phyloP scores from a whole-genome alignment of 352 stramenopile species.

The Pythium scleroteichum region DNA sequence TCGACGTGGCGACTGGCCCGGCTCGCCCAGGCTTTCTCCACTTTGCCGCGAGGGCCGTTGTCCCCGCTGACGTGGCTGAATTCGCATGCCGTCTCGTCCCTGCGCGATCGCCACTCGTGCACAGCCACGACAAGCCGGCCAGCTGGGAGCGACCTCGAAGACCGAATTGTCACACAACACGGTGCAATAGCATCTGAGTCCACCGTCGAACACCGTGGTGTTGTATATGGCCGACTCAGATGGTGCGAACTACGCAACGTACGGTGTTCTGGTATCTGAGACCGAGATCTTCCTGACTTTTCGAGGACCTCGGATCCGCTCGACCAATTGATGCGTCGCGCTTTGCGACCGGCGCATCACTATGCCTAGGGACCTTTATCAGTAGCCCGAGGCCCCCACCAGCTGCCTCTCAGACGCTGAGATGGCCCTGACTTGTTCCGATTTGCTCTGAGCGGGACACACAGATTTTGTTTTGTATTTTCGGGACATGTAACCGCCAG shows the following conservation, averaged over 20 bases:
- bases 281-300: background rate
- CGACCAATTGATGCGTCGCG: no score
- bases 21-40: background rate
- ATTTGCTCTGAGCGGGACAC: no score
- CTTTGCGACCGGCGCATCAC: no score
- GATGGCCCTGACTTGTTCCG: conserved; percentile 5
- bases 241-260: background rate
- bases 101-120: background rate
- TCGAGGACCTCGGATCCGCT: no score
- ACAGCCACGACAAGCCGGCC: background rate
- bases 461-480: no score
- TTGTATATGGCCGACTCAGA: background rate
- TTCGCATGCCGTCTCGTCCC: no score
- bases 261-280: conserved; percentile 17
- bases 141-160: background rate
- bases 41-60: no score
- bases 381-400: no score
- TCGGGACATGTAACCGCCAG: no score
- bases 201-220: conserved; percentile 18
- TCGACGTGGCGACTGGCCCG: conserved; percentile 11
- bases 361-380: no score
- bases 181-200: conserved; percentile 3
- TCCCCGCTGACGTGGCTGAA: conserved; percentile 9
- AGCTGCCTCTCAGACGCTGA: background rate
- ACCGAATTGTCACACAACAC: conserved; percentile 16